A percentile compares a stretch with the other conserved stretches of the same genome.
These are phyloP conservation scores for Rhizomucor pusillus DNA, from an alignment of 371 early-diverging fungal species.

Conservation along the genomic window DNA sequence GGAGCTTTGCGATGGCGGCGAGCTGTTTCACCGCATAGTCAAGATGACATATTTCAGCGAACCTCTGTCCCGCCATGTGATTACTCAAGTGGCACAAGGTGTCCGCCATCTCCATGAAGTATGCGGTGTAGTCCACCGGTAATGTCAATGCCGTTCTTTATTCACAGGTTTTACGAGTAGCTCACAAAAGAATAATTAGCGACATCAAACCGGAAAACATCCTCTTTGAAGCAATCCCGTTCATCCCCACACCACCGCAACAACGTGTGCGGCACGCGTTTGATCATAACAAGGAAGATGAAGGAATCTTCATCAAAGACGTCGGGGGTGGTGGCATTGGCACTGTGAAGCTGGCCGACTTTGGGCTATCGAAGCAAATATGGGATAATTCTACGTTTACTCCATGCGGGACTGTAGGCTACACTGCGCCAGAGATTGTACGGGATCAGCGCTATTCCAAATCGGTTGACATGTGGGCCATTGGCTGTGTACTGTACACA, in stretches of 20 bases:
- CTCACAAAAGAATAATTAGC: conserved; percentile 17
- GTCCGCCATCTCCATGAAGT: conserved; percentile 88
- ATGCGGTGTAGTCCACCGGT: conserved; percentile 85
- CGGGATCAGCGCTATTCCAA: conserved; percentile 78
- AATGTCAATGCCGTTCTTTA: neutral
- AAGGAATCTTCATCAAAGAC: conserved; percentile 69
- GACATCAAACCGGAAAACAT: conserved; percentile 98
- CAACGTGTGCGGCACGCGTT: conserved; percentile 24
- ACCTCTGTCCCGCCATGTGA: conserved; percentile 73
- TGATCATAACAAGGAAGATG: conserved; percentile 66
- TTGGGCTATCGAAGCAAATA: conserved; percentile 81
- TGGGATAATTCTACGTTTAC: conserved; percentile 83
- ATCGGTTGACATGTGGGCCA: conserved; percentile 92
- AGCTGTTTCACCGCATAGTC: conserved; percentile 83
- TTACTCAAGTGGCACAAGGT: conserved; percentile 87
- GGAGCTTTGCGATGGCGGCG: conserved; percentile 84
- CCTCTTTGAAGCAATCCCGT: conserved; percentile 74
- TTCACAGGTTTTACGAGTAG: neutral
- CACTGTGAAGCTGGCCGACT: conserved; percentile 82
- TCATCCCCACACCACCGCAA: conserved; percentile 42
- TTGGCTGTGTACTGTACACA: conserved; percentile 91
- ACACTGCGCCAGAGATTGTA: conserved; percentile 91
- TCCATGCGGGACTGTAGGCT: conserved; percentile 90
- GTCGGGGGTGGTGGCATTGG: conserved; percentile 84
- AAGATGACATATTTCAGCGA: conserved; percentile 79